These are phyloP conservation scores for Zasmidium cellare DNA, from an alignment of 2,329 filamentous ascomycete genomes.

Conservation along the genomic window DNA sequence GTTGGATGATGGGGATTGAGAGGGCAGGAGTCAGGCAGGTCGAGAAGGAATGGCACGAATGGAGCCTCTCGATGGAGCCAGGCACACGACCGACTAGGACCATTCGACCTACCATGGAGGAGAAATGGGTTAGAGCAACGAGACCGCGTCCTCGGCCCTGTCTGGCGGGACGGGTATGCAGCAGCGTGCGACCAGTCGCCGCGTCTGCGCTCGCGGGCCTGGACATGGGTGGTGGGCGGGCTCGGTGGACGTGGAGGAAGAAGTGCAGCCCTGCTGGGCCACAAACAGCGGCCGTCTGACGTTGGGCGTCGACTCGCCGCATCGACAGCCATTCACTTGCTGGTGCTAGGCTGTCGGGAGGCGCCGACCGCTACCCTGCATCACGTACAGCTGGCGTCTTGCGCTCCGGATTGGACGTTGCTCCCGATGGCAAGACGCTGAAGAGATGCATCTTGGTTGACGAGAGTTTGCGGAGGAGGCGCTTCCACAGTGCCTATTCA, in stretches of 20 bases:
- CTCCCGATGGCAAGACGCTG: background rate
- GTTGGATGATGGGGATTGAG: conserved; percentile 1
- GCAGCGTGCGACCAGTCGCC: background rate
- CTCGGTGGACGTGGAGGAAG: background rate
- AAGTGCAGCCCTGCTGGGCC: background rate
- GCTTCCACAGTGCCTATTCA: background rate
- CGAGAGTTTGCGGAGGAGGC: background rate
- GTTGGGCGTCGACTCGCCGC: background rate
- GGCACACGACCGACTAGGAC: conserved; percentile 16
- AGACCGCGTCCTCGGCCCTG: conserved; percentile 11
- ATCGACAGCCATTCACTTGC: background rate
- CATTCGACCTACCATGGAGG: conserved; percentile 14
- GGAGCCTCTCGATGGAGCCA: conserved; percentile 5
- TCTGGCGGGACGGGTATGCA: background rate
- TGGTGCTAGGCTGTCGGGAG: background rate
- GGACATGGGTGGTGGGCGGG: background rate
- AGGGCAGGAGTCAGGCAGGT: conserved; percentile 4
- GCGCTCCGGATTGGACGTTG: background rate
- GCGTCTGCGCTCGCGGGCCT: background rate
- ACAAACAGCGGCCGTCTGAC: background rate
- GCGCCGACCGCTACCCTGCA: background rate
- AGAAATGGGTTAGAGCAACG: conserved; percentile 8
- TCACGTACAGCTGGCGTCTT: background rate
- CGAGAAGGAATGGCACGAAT: conserved; percentile 7
- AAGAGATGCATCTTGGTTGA: too few species aligned